These are phyloP conservation scores for Ogataea glucozyma DNA, from an alignment of 805 yeast genomes.

Conservation along the genomic window DNA sequence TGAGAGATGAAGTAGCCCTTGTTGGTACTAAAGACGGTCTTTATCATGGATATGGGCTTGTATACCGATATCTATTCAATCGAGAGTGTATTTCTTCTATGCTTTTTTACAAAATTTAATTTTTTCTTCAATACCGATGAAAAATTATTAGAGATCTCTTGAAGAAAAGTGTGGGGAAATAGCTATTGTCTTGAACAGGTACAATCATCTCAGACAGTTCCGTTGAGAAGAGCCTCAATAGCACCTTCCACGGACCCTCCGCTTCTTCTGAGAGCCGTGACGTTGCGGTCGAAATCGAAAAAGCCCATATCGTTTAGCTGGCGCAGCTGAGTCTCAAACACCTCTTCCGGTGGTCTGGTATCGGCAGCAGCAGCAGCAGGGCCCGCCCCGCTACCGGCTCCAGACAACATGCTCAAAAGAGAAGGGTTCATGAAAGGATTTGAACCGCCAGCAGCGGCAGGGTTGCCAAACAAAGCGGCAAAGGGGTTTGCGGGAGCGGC, in stretches of 20 bases:
- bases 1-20: constrained; percentile 26
- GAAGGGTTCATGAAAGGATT: constrained; percentile 52
- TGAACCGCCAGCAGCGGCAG: constrained; percentile 33
- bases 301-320: constrained; percentile 85
- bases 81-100: too few relatives aligned
- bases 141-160: neutral
- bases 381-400: constrained; percentile 26
- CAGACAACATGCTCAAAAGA: constrained; percentile 50
- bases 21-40: constrained; percentile 24
- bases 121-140: neutral
- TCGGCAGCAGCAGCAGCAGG: constrained; percentile 66
- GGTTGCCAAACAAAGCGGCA: constrained; percentile 37
- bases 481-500: constrained; percentile 49
- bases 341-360: constrained; percentile 76
- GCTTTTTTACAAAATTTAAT: neutral
- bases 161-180: constrained; percentile 5
- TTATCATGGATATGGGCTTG: constrained; percentile 5
- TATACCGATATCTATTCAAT: neutral
- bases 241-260: constrained; percentile 99
- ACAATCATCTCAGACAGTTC: constrained; percentile 41
- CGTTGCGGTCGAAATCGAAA: constrained; percentile 88
- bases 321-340: constrained; percentile 68
- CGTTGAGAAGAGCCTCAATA: constrained; percentile 76
- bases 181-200: neutral
- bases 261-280: constrained; percentile 86